phyloP scores from a whole-genome alignment of 495 filamentous ascomycete species.

The Aspergillus baeticus region DNA sequence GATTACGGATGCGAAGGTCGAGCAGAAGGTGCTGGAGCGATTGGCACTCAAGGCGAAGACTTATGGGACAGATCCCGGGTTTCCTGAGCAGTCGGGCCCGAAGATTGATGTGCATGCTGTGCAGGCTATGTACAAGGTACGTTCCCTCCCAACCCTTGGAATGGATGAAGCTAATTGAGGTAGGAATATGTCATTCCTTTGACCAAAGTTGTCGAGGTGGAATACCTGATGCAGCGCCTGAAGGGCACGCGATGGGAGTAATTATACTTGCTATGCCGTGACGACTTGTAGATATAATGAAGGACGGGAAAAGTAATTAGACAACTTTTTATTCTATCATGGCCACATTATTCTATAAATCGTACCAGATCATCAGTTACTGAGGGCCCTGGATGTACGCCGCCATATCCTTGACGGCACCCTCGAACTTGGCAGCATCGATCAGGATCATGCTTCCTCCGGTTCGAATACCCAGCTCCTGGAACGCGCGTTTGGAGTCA shows the following conservation, averaged over 20 bases:
- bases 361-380: constrained; percentile 6
- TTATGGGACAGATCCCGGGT: constrained; percentile 88
- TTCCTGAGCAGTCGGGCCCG: constrained; percentile 47
- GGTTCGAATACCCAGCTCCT: constrained; percentile 85
- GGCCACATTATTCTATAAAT: constrained; percentile 24
- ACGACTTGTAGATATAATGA: constrained; percentile 12
- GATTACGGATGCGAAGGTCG: constrained; percentile 87
- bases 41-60: constrained; percentile 89
- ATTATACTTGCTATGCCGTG: constrained; percentile 14
- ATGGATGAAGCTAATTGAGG: constrained; percentile 21
- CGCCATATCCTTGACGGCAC: constrained; percentile 65
- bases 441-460: constrained; percentile 78
- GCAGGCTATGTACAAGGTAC: constrained; percentile 85
- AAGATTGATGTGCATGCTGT: constrained; percentile 96
- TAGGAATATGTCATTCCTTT: constrained; percentile 90
- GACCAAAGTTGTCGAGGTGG: constrained; percentile 96
- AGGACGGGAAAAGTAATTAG: constrained; percentile 9
- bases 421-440: constrained; percentile 64
- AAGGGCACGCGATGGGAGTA: constrained; percentile 65
- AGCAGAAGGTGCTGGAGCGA: constrained; percentile 87
- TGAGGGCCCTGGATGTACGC: constrained; percentile 61
- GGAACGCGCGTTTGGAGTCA: constrained; percentile 91
- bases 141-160: constrained; percentile 15
- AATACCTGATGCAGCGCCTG: constrained; percentile 94
- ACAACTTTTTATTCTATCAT: constrained; percentile 24